Conservation (phyloP, 805 yeast species). For the Teunomyces cretensis region DNA sequence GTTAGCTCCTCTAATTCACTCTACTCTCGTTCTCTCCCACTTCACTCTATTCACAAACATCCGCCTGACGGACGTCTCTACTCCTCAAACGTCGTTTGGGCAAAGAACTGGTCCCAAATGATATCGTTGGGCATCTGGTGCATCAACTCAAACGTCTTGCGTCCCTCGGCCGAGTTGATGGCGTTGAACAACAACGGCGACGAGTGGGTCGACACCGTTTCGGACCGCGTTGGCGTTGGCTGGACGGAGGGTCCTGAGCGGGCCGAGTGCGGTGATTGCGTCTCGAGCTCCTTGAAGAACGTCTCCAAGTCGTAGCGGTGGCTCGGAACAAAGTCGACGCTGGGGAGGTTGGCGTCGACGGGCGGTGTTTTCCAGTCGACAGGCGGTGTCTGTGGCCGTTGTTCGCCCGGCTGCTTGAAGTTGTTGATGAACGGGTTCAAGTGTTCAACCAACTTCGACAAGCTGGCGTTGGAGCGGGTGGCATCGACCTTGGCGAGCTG, state of each 20-base stretch:
- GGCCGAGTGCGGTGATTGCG: constrained; percentile 9
- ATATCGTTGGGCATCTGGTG: constrained; percentile 63
- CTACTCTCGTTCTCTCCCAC: too few species aligned
- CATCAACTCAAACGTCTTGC: constrained; percentile 57
- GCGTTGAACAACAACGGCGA: constrained; percentile 16
- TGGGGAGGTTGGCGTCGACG: background rate
- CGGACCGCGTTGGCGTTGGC: constrained; percentile 5
- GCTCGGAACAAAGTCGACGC: background rate
- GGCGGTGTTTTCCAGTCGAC: background rate
- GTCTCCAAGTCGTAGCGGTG: constrained; percentile 30
- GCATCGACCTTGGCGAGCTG: constrained; percentile 7
- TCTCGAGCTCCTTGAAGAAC: constrained; percentile 52
- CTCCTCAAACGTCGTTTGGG: constrained; percentile 12
- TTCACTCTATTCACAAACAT: too few species aligned
- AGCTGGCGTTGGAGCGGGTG: constrained; percentile 38
- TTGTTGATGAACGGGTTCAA: constrained; percentile 12
- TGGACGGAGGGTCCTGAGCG: constrained; percentile 12
- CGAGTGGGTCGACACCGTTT: constrained; percentile 4
- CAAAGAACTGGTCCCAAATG: constrained; percentile 68
- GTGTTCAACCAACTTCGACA: constrained; percentile 37
- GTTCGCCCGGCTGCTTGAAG: background rate
- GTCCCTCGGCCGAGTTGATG: constrained; percentile 45
- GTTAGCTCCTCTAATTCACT: too few species aligned
- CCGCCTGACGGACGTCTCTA: too few species aligned
- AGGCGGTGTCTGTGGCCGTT: background rate